phyloP scores from a whole-genome alignment of 495 filamentous ascomycete genomes.

The Talaromyces adpressus region DNA sequence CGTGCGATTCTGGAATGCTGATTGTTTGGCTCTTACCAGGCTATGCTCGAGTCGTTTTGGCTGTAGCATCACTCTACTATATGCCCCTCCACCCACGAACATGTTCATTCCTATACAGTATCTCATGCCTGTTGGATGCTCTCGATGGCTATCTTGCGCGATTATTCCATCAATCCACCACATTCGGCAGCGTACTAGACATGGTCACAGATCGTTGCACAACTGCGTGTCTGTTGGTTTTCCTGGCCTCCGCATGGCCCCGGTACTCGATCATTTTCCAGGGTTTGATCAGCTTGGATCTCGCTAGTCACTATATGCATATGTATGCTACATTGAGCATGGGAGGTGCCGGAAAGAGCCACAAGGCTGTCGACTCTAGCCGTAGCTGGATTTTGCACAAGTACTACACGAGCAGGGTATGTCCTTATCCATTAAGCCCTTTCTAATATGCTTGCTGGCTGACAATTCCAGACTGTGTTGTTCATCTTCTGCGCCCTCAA shows the following conservation, averaged over 20 bases:
- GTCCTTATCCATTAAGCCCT: slow-evolving; percentile 19
- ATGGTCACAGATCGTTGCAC: slow-evolving; percentile 89
- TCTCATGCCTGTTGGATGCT: slow-evolving; percentile 81
- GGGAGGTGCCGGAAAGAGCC: slow-evolving; percentile 59
- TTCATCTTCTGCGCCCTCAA: slow-evolving; percentile 88
- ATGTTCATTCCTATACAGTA: slow-evolving; percentile 71
- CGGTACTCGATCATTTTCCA: slow-evolving; percentile 79
- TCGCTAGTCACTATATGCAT: slow-evolving; percentile 86
- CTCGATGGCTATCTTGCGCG: slow-evolving; percentile 78
- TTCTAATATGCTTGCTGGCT: slow-evolving; percentile 4
- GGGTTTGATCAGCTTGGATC: slow-evolving; percentile 71
- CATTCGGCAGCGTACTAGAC: slow-evolving; percentile 80
- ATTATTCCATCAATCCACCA: slow-evolving; percentile 68
- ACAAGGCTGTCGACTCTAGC: slow-evolving; percentile 72
- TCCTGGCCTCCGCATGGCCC: slow-evolving; percentile 74
- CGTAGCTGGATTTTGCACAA: slow-evolving; percentile 72
- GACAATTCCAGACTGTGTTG: slow-evolving; percentile 62
- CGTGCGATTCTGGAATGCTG: background rate
- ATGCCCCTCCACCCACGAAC: slow-evolving; percentile 89
- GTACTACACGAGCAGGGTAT: slow-evolving; percentile 94
- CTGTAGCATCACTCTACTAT: slow-evolving; percentile 78
- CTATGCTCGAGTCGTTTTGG: slow-evolving; percentile 74
- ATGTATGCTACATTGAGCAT: slow-evolving; percentile 73
- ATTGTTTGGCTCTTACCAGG: slow-evolving; percentile 35
- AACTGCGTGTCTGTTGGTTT: slow-evolving; percentile 76